These are phyloP conservation scores for Kwoniella sp. DNA, from an alignment of 768 basidiomycete genomes.

Conservation along the genomic window DNA sequence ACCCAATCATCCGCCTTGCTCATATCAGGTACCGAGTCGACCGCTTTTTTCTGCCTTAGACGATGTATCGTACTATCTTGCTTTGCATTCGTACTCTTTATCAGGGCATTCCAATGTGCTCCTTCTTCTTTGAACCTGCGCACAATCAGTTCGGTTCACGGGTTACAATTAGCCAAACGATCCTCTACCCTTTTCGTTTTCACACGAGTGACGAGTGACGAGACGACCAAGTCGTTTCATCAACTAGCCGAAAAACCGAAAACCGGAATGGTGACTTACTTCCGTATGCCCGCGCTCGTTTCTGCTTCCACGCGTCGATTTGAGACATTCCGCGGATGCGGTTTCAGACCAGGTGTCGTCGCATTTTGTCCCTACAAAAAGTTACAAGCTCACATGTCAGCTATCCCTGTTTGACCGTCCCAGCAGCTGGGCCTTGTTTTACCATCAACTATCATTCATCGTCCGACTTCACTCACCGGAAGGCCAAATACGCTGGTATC, in stretches of 20 bases:
- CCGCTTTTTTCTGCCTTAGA: constrained; percentile 25
- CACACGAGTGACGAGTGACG: too few relatives aligned
- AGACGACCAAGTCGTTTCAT: too few relatives aligned
- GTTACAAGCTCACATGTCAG: too few relatives aligned
- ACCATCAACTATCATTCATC: too few relatives aligned
- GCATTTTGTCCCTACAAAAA: constrained; percentile 14
- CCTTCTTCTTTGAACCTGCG: constrained; percentile 43
- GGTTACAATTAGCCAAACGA: background rate
- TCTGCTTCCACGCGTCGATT: constrained; percentile 44
- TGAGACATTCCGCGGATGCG: constrained; percentile 50
- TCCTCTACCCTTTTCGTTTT: too few relatives aligned
- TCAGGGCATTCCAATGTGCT: constrained; percentile 37
- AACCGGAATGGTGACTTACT: constrained; percentile 28
- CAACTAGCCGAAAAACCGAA: too few relatives aligned
- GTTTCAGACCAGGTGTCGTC: constrained; percentile 23
- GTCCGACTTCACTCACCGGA: constrained; percentile 42
- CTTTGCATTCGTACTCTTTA: constrained; percentile 32
- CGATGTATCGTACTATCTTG: constrained; percentile 32
- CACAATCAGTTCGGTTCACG: background rate
- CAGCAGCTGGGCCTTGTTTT: too few relatives aligned
- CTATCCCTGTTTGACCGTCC: too few relatives aligned
- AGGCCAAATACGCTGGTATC: constrained; percentile 51
- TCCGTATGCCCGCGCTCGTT: constrained; percentile 33
- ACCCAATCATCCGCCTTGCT: constrained; percentile 38
- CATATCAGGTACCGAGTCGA: constrained; percentile 25